Percentiles rank a stretch among this genome's conserved stretches.
These are phyloP conservation scores for Aspergillus phoenicis DNA, from an alignment of 2,329 filamentous ascomycete genomes.

Conservation along the genomic window DNA sequence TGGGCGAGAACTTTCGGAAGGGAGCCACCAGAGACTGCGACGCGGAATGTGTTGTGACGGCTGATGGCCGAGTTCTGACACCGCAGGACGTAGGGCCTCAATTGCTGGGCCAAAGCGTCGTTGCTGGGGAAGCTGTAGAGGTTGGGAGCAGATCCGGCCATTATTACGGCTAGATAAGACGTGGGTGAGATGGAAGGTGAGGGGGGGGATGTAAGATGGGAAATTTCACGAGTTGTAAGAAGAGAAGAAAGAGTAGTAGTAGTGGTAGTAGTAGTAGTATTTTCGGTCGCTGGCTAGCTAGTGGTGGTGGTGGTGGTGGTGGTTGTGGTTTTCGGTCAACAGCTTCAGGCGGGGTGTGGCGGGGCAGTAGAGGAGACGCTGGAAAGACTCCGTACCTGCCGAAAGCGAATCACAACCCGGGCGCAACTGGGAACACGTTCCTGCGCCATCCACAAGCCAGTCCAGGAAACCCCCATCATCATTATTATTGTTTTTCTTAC, in stretches of 20 bases:
- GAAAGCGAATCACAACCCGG: constrained; percentile 11
- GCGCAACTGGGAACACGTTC: background rate
- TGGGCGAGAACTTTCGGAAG: constrained; percentile 85
- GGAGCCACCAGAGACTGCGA: constrained; percentile 91
- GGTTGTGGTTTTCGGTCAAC: constrained; percentile 14
- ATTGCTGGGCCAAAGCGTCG: constrained; percentile 70
- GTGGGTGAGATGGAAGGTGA: background rate
- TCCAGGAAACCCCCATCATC: background rate
- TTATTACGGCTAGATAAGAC: constrained; percentile 25
- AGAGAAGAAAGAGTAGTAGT: background rate
- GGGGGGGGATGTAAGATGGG: background rate
- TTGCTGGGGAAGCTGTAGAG: constrained; percentile 78
- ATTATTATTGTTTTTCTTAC: background rate
- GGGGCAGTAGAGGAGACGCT: constrained; percentile 14
- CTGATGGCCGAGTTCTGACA: constrained; percentile 77
- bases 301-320: background rate
- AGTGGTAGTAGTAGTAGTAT: background rate
- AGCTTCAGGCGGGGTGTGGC: constrained; percentile 21
- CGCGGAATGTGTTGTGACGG: constrained; percentile 83
- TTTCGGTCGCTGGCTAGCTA: background rate
- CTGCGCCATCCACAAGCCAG: background rate
- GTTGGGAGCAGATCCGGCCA: constrained; percentile 51
- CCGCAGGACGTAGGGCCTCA: constrained; percentile 81
- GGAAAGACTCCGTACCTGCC: constrained; percentile 12
- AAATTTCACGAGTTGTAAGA: background rate